Evolutionary conservation across 768 basidiomycete species (phyloP), one percentile per base, ranked within the genome.

Genomic region (Sporobolomyces phaffii): DNA sequence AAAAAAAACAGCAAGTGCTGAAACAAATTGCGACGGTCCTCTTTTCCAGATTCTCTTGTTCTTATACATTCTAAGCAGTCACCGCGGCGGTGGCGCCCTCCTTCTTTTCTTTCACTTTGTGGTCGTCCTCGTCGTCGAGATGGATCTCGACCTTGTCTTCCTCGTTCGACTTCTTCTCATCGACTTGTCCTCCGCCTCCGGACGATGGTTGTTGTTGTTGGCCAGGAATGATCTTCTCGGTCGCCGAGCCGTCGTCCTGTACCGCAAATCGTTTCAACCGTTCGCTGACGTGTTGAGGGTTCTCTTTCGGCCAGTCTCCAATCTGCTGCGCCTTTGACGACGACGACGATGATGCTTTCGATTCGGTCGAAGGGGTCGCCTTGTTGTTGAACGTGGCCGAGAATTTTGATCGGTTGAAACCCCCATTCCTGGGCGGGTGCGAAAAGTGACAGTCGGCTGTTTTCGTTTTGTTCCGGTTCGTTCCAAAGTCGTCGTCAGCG

Each of bases 391-490:
- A 69, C n/a, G 60, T 69, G 17, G 62, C 62, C 24, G 69, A 60
- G 36, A 31, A 66, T 38, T 65, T 54, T 20, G 29, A 24, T 36
- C 60, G 61, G 49, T 45, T 44, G 64, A 38, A 71, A 13, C 62
- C 34, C 2, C 40, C 20, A 0, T 45, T 24, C 0, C 33, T 51
- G 2, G 89, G 85, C 0, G 94, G 94, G 76, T 99, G 94, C 69
- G 89, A 85, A 82, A 87, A 99, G n/a, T 85, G 78, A 77, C 94
- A 98, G 69, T 85, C 83, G 38, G 86, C 85, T 80, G 64, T 1
- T n/a, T n/a, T n/a, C n/a, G n/a, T n/a, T n/a, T n/a, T n/a, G n/a
- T n/a, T n/a, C n/a, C 38, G 34, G 13, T 28, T 26, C 33, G 36
- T 29, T 31, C 31, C 20, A 11, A n/a, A 11, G 4, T 26, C 24